phyloP scores from a whole-genome alignment of 768 basidiomycete genomes.

The Trametes elegans region DNA sequence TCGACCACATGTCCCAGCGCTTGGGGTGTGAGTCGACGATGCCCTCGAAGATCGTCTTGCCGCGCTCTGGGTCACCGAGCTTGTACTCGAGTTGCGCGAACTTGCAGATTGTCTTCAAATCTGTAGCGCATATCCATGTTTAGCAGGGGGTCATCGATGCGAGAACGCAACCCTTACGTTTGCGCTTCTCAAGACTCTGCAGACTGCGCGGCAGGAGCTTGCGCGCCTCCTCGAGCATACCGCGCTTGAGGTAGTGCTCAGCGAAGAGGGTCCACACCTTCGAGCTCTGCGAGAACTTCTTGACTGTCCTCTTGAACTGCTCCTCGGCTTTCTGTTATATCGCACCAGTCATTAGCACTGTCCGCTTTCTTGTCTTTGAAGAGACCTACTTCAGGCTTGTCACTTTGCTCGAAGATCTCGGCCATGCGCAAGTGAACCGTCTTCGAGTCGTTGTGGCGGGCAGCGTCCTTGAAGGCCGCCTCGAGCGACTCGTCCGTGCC shows the following conservation, averaged over 20 bases:
- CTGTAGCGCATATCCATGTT: conserved; percentile 39
- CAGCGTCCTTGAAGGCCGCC: conserved; percentile 85
- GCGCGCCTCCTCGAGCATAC: conserved; percentile 75
- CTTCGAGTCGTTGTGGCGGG: conserved; percentile 88
- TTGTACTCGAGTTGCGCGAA: conserved; percentile 97
- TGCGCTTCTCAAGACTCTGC: conserved; percentile 89
- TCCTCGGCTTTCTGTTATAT: conserved; percentile 82
- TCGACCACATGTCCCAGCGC: conserved; percentile 91
- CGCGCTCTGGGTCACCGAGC: conserved; percentile 89
- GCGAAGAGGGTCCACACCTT: conserved; percentile 92
- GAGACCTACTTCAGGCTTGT: conserved; percentile 68
- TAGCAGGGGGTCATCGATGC: background rate
- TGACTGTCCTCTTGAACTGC: conserved; percentile 81
- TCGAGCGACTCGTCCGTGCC: conserved; percentile 83
- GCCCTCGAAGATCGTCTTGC: conserved; percentile 94
- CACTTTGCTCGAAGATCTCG: conserved; percentile 78
- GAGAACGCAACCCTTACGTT: conserved; percentile 66
- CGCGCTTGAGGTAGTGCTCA: conserved; percentile 75
- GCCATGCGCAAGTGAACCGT: conserved; percentile 84
- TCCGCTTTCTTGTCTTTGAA: background rate
- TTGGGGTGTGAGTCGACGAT: conserved; percentile 95
- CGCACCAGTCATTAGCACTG: background rate
- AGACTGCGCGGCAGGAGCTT: conserved; percentile 83
- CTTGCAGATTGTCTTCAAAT: conserved; percentile 92
- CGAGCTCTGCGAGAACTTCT: conserved; percentile 92